Base-by-base conservation (phyloP, 2,329 filamentous ascomycete genomes). In the Pseudodiploospora longispora region DNA sequence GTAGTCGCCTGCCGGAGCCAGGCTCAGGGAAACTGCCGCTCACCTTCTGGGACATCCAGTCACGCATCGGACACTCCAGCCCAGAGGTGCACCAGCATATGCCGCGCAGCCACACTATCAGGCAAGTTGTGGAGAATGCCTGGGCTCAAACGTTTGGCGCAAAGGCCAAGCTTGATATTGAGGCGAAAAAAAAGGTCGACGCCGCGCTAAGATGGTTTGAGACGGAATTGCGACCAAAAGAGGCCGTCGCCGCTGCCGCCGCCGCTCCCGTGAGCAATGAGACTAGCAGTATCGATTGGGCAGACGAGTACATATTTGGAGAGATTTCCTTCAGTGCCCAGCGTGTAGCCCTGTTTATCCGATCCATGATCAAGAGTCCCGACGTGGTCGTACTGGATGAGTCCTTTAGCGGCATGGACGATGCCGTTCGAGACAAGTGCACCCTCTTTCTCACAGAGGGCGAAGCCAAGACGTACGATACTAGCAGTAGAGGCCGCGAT, bases 21-120 rank as follows among this genome's bases (percentile, higher is more conserved):
- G 85, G 84, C 0, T 79, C 78, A 1, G 70, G 68, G 2, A 62
- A 78, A 43, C 75, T 76, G 0, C 89, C 87, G 0, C 80, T 97
- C 31, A 94, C 87, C 0, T 85, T 96, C 47, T 97, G 95, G 72
- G 90, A 97, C 50, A 80, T 98, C 6, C 93, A 97, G 61, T 75
- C 82, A 1, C 82, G 87, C 27, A 87, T 98, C 52, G 93, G 93
- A 8, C 90, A 97, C 61, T 93, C 89, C 0, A 94, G 87, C 49
- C 93, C 93, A 0, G 93, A 97, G 60, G 85, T 97, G 4, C 90
- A 97, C 57, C 83, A 87, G 42, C 89, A 95, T 63, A 96, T 97
- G 67, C 91, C 93, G 1, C 82, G 83, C 40, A 72, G 76, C 32
- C 70, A 95, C 38, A 83, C 82, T 0, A 67, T 95, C 7, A 78